Percentiles rank a stretch among this genome's conserved stretches.
These are phyloP conservation scores for Polytrichum commune DNA, from an alignment of 225 moss, liverwort and hornwort species.

Conservation along the genomic window DNA sequence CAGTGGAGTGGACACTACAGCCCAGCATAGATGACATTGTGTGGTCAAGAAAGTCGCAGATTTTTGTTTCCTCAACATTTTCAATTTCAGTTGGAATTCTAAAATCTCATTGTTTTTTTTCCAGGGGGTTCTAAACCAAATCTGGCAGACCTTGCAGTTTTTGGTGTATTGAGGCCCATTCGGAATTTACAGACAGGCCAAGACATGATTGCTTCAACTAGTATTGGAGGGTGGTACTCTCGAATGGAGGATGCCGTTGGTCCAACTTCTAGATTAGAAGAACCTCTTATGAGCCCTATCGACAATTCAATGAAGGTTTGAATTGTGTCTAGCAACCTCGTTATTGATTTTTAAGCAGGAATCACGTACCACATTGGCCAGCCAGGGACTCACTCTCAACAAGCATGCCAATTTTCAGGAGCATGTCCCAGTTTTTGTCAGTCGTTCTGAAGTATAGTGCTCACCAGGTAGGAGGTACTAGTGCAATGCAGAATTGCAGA, in stretches of 20 bases:
- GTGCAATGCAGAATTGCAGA: too few species aligned
- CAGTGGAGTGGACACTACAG: too few species aligned
- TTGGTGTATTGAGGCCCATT: conserved; percentile 92
- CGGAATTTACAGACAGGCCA: conserved; percentile 70
- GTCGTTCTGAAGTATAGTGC: too few species aligned
- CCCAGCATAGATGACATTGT: too few species aligned
- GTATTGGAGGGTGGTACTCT: conserved; percentile 78
- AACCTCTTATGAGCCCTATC: conserved; percentile 40
- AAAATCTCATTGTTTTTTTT: conserved; percentile 6
- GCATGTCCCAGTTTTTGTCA: too few species aligned
- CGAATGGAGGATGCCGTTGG: conserved; percentile 94
- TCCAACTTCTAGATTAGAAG: conserved; percentile 61
- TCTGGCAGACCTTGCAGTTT: conserved; percentile 90
- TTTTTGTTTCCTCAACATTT: background rate
- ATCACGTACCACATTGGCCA: too few species aligned
- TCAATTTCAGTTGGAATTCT: background rate
- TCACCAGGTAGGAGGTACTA: too few species aligned
- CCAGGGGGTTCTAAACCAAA: conserved; percentile 90
- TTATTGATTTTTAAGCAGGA: background rate
- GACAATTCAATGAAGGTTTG: conserved; percentile 54
- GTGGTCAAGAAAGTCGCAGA: too few species aligned
- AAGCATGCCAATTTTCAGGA: too few species aligned
- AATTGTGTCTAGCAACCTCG: conserved; percentile 3
- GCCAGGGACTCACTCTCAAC: too few species aligned
- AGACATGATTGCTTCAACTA: conserved; percentile 76